Conservation (phyloP, 2,329 filamentous ascomycete species). For the Cladosporium sp. region DNA sequence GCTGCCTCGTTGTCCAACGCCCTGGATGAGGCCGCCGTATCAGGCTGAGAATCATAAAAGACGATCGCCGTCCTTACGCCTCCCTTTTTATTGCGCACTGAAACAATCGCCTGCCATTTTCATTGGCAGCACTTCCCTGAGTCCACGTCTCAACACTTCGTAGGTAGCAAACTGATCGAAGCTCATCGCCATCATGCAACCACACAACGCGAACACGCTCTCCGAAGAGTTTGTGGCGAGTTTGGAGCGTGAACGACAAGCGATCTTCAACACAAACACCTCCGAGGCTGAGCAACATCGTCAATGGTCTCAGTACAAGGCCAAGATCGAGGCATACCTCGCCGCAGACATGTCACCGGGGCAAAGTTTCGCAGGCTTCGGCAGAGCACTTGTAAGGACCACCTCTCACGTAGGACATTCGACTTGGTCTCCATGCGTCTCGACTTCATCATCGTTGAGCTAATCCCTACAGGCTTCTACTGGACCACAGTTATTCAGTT, state of each 20-base stretch:
- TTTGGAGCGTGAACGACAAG: slow-evolving; percentile 40
- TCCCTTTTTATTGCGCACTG: background rate
- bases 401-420: background rate
- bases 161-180: slow-evolving; percentile 2
- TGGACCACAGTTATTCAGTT: background rate
- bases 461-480: background rate
- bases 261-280: slow-evolving; percentile 40
- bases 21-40: background rate
- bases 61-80: background rate
- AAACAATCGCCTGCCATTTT: background rate
- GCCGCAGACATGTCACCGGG: background rate
- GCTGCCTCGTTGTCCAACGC: background rate
- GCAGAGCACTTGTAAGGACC: background rate
- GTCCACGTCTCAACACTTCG: background rate
- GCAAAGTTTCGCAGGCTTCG: background rate
- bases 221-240: background rate
- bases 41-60: background rate
- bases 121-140: background rate
- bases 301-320: slow-evolving; percentile 38
- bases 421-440: background rate
- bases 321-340: slow-evolving; percentile 29
- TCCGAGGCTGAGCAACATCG: slow-evolving; percentile 40
- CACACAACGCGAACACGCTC: background rate
- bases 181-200: background rate
- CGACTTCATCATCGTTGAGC: background rate